Conservation (phyloP, 345 rosid species). For the Camelina hispida region DNA sequence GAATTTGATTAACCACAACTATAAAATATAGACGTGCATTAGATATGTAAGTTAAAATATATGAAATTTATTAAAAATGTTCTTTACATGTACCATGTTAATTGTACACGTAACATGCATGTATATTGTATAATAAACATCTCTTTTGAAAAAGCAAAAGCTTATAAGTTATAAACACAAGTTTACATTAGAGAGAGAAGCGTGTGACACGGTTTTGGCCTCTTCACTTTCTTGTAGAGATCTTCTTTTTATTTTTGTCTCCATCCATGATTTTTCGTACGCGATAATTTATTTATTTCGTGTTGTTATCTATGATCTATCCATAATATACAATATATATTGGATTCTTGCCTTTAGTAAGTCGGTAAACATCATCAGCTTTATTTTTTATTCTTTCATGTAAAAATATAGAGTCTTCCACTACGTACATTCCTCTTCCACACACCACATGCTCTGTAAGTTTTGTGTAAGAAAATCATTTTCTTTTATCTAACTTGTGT, state of each 20-base stretch:
- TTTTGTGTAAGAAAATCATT: not conserved
- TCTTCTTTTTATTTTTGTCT: slow-evolving; percentile 44
- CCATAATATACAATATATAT: slow-evolving; percentile 14
- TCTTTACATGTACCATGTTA: slow-evolving; percentile 37
- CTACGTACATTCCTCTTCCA: slow-evolving; percentile 19
- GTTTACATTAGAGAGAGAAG: slow-evolving; percentile 40
- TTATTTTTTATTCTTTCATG: slow-evolving; percentile 40
- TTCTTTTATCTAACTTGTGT: not conserved
- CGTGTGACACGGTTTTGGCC: slow-evolving; percentile 72
- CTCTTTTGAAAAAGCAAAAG: slow-evolving; percentile 59
- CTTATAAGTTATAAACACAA: slow-evolving; percentile 23
- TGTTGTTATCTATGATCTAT: no score
- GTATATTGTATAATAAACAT: slow-evolving; percentile 9
- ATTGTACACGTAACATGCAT: slow-evolving; percentile 40
- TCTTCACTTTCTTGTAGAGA: slow-evolving; percentile 49
- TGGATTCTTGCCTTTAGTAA: slow-evolving; percentile 44
- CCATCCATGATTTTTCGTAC: slow-evolving; percentile 15
- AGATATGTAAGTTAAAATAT: not conserved
- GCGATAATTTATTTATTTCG: slow-evolving; percentile 26
- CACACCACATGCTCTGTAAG: slow-evolving; percentile 12
- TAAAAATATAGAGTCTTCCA: slow-evolving; percentile 30
- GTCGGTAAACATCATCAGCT: slow-evolving; percentile 34
- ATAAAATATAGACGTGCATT: not conserved
- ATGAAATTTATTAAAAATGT: not conserved
- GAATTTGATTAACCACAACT: not conserved